phyloP scores from a whole-genome alignment of 2,329 filamentous ascomycete genomes.

The Hymenoscyphus fraxineus region DNA sequence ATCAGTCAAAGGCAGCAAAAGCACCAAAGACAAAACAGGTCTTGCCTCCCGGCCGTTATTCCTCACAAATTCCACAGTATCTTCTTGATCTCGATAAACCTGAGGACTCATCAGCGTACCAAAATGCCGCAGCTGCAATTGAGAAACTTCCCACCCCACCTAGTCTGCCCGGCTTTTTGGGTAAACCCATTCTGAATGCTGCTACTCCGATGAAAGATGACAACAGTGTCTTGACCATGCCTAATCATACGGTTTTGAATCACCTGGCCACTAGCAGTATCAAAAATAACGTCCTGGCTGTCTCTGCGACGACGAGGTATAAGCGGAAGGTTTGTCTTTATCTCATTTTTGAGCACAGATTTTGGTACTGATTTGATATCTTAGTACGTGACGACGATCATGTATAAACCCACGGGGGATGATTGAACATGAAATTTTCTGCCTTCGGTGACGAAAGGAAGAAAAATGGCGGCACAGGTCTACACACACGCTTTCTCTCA shows the following conservation, averaged over 20 bases:
- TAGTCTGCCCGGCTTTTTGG: constrained; percentile 81
- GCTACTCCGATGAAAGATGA: constrained; percentile 94
- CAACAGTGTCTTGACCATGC: constrained; percentile 93
- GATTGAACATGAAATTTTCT: constrained; percentile 31
- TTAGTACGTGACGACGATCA: constrained; percentile 94
- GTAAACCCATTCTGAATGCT: constrained; percentile 91
- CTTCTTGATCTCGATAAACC: constrained; percentile 81
- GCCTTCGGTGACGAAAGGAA: not conserved
- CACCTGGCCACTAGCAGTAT: constrained; percentile 97
- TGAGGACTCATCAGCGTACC: constrained; percentile 72
- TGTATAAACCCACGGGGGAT: constrained; percentile 80
- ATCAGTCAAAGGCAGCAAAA: constrained; percentile 34
- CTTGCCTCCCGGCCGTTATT: constrained; percentile 59
- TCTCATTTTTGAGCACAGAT: not conserved
- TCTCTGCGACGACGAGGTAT: constrained; percentile 95
- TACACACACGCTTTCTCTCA: not conserved
- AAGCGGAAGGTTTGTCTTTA: constrained; percentile 74
- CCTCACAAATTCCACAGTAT: constrained; percentile 74
- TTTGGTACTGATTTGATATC: constrained; percentile 8
- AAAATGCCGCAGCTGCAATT: constrained; percentile 69
- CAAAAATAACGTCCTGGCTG: constrained; percentile 91
- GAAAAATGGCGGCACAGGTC: not conserved
- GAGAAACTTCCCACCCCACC: constrained; percentile 81
- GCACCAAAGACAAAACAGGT: constrained; percentile 52
- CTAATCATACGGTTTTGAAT: constrained; percentile 94